Conservation (phyloP, 1,139 yeast genomes). For the Hansenula lynferdii region DNA sequence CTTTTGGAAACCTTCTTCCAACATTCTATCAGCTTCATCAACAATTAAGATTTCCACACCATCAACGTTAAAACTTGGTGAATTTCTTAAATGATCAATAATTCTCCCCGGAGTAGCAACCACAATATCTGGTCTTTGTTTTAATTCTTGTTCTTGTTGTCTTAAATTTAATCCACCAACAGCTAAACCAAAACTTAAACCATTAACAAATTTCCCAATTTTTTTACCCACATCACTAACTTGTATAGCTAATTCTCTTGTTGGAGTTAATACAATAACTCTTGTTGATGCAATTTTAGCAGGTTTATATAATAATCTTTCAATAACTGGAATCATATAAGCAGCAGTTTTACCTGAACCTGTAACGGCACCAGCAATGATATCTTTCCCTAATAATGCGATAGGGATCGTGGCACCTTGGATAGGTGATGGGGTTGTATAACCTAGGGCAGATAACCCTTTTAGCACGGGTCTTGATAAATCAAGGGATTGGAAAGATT, state of each 20-base stretch:
- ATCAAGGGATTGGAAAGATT: slow-evolving; percentile 69
- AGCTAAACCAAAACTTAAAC: slow-evolving; percentile 82
- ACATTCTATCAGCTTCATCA: slow-evolving; percentile 99
- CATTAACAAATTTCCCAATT: slow-evolving; percentile 70
- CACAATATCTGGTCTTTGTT: slow-evolving; percentile 89
- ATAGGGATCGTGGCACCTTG: slow-evolving; percentile 93
- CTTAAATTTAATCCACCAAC: slow-evolving; percentile 96
- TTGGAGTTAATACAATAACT: slow-evolving; percentile 87
- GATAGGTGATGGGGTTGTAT: slow-evolving; percentile 85
- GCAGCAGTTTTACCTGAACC: slow-evolving; percentile 99
- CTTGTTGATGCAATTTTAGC: slow-evolving; percentile 81
- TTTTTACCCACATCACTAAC: slow-evolving; percentile 91
- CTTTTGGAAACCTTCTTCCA: slow-evolving; percentile 96
- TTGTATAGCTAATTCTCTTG: slow-evolving; percentile 97
- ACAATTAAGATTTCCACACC: slow-evolving; percentile 86
- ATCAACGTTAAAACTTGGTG: slow-evolving; percentile 89
- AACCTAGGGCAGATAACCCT: slow-evolving; percentile 77
- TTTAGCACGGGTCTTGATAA: slow-evolving; percentile 87
- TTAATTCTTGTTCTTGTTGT: slow-evolving; percentile 92
- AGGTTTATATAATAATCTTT: slow-evolving; percentile 86
- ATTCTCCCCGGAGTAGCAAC: slow-evolving; percentile 97
- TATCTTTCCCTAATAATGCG: slow-evolving; percentile 86
- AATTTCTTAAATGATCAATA: slow-evolving; percentile 93
- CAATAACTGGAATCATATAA: slow-evolving; percentile 91
- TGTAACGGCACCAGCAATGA: slow-evolving; percentile 99